Conservation (phyloP, 2,329 filamentous ascomycete species). For the Xylariaceae sp. region DNA sequence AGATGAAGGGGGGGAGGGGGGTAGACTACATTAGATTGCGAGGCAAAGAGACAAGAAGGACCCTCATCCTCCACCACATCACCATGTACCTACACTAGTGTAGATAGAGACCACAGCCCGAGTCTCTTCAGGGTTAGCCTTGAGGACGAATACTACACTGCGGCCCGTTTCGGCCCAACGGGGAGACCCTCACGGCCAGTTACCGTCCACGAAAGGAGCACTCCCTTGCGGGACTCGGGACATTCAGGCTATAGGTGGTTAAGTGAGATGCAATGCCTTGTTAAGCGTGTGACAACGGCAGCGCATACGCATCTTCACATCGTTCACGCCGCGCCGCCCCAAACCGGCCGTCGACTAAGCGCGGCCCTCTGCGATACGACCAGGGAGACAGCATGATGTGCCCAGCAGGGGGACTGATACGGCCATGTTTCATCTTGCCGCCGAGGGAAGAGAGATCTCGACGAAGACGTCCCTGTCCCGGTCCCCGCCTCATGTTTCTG, state of each 20-base stretch:
- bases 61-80: conserved; percentile 7
- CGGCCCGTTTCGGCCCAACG: conserved; percentile 15
- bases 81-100: neutral
- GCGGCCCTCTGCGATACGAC: neutral
- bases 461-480: conserved; percentile 3
- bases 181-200: neutral
- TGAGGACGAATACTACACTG: conserved; percentile 1
- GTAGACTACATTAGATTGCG: conserved; percentile 12
- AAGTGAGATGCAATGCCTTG: conserved; percentile 21
- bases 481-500: conserved; percentile 23
- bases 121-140: conserved; percentile 8
- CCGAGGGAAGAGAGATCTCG: neutral
- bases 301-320: conserved; percentile 28
- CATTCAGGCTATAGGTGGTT: conserved; percentile 21
- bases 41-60: conserved; percentile 5
- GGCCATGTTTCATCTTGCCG: neutral
- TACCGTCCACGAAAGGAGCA: neutral
- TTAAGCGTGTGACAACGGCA: conserved; percentile 34
- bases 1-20: neutral
- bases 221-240: conserved; percentile 17
- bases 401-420: neutral
- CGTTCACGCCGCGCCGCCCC: conserved; percentile 14
- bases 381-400: conserved; percentile 8
- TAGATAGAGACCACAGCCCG: neutral
- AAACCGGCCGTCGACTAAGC: conserved; percentile 5